Conservation (phyloP, 2,329 filamentous ascomycete genomes). For the Aspergillus clavatus region DNA sequence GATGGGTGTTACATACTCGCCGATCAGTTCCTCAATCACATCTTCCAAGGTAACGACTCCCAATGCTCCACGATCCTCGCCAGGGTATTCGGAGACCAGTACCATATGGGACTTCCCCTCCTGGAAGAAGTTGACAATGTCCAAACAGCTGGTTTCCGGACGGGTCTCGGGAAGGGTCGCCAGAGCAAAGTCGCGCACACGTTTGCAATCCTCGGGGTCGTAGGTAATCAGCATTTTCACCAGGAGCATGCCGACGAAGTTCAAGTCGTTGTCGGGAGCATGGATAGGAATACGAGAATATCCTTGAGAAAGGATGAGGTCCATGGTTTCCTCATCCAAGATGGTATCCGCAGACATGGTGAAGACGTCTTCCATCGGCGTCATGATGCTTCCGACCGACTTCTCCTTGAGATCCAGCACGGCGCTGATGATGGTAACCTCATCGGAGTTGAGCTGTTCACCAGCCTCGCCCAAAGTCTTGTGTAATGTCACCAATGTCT, state of each 20-base stretch:
- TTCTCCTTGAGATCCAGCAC: slow-evolving; percentile 96
- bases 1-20: slow-evolving; percentile 66
- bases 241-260: slow-evolving; percentile 95
- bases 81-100: slow-evolving; percentile 82
- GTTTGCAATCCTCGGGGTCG: slow-evolving; percentile 85
- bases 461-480: slow-evolving; percentile 79
- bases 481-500: slow-evolving; percentile 92
- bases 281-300: slow-evolving; percentile 97
- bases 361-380: slow-evolving; percentile 95
- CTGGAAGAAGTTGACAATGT: slow-evolving; percentile 99
- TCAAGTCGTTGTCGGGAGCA: slow-evolving; percentile 71
- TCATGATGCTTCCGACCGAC: slow-evolving; percentile 93
- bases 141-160: slow-evolving; percentile 90
- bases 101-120: slow-evolving; percentile 99
- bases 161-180: slow-evolving; percentile 92
- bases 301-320: slow-evolving; percentile 83
- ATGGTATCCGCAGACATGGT: slow-evolving; percentile 94
- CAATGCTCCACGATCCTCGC: slow-evolving; percentile 83
- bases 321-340: slow-evolving; percentile 89
- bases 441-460: slow-evolving; percentile 90
- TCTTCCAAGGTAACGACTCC: slow-evolving; percentile 96
- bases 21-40: slow-evolving; percentile 97
- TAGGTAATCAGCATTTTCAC: slow-evolving; percentile 99
- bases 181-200: slow-evolving; percentile 83
- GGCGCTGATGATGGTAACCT: slow-evolving; percentile 97